Evolutionary conservation across 164 flowering plant genomes (phyloP).

Genomic region (Piper betle): DNA sequence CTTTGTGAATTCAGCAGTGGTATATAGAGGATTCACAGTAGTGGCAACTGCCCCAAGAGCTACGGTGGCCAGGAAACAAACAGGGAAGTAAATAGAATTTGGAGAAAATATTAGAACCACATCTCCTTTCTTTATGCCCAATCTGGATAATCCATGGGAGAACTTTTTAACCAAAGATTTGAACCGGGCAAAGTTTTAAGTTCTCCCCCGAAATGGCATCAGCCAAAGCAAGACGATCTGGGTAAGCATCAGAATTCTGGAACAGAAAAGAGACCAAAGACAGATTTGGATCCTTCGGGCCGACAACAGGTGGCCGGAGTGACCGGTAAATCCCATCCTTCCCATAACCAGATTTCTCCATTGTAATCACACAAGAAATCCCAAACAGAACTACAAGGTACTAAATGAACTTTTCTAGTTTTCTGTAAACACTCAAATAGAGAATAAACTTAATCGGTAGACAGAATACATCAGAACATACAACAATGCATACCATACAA

Average conservation of each 20-base stretch:
- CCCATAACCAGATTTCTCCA: constrained; percentile 48
- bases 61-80: constrained; percentile 35
- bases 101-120: constrained; percentile 68
- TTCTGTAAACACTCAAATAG: no score
- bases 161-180: constrained; percentile 30
- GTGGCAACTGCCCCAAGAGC: constrained; percentile 38
- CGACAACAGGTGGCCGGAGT: constrained; percentile 30
- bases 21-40: constrained; percentile 64
- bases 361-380: constrained; percentile 1
- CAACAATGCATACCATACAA: no score
- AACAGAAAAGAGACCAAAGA: constrained; percentile 51
- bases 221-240: constrained; percentile 42
- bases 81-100: constrained; percentile 51
- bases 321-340: constrained; percentile 50
- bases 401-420: no score
- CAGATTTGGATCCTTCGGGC: no score
- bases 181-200: constrained; percentile 31
- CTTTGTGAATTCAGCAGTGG: constrained; percentile 41
- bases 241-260: constrained; percentile 41
- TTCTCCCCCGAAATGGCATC: constrained; percentile 44
- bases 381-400: no score
- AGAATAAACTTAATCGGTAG: no score
- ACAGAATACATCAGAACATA: no score
- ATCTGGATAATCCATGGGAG: constrained; percentile 32
- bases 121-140: constrained; percentile 52